Base-by-base conservation (phyloP, 2,329 filamentous ascomycete genomes). In the Apiospora aurea region DNA sequence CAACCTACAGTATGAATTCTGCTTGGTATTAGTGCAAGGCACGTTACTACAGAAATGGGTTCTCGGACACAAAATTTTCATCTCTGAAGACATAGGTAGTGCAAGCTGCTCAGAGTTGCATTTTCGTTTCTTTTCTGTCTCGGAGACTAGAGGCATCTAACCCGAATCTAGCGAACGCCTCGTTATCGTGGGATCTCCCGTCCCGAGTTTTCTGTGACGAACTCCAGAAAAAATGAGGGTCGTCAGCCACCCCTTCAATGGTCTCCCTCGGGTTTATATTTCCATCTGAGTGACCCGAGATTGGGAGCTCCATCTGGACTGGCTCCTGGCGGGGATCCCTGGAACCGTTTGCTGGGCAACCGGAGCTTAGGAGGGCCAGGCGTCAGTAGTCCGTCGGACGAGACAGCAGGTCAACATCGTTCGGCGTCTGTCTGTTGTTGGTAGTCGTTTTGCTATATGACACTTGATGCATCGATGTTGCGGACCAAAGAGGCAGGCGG, bases 211-310 rank as follows among this genome's bases (percentile, higher is more conserved):
- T 38, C 34, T n/a, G 34, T 41, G 34, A 49, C 46, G 21, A 29
- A 64, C 57, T 64, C 57, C 57, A 64, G 57, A n/a, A 41, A 64
- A 41, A 64, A 14, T 64, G 57, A 41, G 57, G 57, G 57, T 64
- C 57, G 21, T 64, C 34, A 64, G 57, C 57, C 57, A 64, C 57
- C 34, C 34, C 34, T 41, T 24, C 57, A 64, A 64, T 64, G 57
- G 57, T 41, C 10, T 64, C 29, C 4, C 29, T 38, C 53, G 57
- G 29, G 34, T n/a, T 64, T 64, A n/a, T 64, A 41, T 41, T 41
- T n/a, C 8, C 34, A 64, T 64, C 57, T 64, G 34, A 41, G 34
- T 64, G 29, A 41, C 57, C 57, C 57, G 57, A 64, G 57, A 64
- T 64, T 64, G 57, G 21, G 29, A 64, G 57, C 57, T 64, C 57